Conservation (phyloP, 352 stramenopile species). For the Globisporangium nagaii region DNA sequence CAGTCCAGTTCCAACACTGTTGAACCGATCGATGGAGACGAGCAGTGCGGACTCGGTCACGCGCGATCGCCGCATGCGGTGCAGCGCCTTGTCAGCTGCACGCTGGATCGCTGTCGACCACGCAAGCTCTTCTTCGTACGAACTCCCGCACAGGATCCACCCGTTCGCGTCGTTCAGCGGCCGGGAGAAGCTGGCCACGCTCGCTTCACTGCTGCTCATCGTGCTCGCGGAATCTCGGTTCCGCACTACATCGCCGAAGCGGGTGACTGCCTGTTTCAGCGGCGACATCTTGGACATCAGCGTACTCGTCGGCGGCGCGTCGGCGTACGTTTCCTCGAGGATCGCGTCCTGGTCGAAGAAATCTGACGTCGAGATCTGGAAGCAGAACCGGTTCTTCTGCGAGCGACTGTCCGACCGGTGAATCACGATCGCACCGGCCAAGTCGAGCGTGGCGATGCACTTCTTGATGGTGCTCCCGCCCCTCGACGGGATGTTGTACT, state of each 20-base stretch:
- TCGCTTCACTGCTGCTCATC: conserved; percentile 21
- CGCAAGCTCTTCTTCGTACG: conserved; percentile 53
- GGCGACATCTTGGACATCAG: conserved; percentile 52
- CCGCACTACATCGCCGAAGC: conserved; percentile 38
- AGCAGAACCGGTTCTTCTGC: conserved; percentile 73
- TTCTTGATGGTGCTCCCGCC: conserved; percentile 12
- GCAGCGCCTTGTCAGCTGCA: conserved; percentile 61
- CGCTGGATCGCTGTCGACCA: conserved; percentile 67
- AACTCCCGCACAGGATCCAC: conserved; percentile 70
- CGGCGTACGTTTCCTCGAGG: conserved; percentile 22
- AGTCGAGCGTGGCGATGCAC: conserved; percentile 60
- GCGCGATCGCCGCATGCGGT: conserved; percentile 49
- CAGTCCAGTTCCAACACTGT: conserved; percentile 28
- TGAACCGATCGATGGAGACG: conserved; percentile 32
- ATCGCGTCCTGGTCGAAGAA: conserved; percentile 9
- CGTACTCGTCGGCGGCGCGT: conserved; percentile 4
- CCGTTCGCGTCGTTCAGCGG: conserved; percentile 24
- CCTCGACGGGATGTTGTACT: conserved; percentile 62
- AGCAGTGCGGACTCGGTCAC: conserved; percentile 46
- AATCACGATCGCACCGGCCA: conserved; percentile 78
- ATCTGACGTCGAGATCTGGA: conserved; percentile 68
- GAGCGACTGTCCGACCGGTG: conserved; percentile 62
- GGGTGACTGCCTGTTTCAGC: conserved; percentile 53
- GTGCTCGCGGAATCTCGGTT: conserved; percentile 23
- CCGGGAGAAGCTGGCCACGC: conserved; percentile 10